Evolutionary conservation across 208 protist species (phyloP).

Genomic region (Leishmania guyanensis): DNA sequence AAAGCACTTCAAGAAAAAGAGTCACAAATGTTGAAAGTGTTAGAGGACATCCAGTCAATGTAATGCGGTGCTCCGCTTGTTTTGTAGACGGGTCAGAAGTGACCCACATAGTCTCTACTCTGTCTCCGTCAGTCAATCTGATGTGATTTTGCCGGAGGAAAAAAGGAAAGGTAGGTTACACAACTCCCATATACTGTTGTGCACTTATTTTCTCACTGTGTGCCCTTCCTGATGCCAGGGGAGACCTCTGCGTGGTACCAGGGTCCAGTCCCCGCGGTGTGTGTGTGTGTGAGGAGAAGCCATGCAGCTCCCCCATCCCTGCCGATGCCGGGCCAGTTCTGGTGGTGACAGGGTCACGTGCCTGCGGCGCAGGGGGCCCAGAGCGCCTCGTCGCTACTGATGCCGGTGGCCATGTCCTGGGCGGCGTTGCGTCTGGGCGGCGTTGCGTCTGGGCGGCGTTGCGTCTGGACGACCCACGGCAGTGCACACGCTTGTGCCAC

Average conservation of each 20-base stretch:
- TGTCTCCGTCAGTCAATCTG: not conserved
- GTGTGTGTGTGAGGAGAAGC: not conserved
- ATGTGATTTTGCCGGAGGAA: not conserved
- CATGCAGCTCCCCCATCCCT: not conserved
- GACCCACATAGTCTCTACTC: not conserved
- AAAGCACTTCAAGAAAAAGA: slow-evolving; percentile 46
- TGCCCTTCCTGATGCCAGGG: not conserved
- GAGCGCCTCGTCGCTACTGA: not conserved
- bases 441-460: not conserved
- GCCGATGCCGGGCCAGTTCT: not conserved
- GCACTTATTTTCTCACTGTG: not conserved
- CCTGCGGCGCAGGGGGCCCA: not conserved
- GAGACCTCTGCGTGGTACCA: not conserved
- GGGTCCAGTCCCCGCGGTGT: not conserved
- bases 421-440: not conserved
- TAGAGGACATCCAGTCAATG: slow-evolving; percentile 35
- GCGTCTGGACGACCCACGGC: not conserved
- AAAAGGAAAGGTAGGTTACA: not conserved
- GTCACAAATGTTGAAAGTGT: slow-evolving; percentile 39
- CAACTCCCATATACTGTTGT: not conserved
- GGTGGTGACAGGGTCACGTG: not conserved
- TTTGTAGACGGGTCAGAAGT: not conserved
- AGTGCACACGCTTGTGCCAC: not conserved
- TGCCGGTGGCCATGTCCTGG: not conserved
- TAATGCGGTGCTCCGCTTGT: slow-evolving; percentile 1